A percentile compares a stretch with the other conserved stretches of the same genome.
These are phyloP conservation scores for Penicillium lividum DNA, from an alignment of 495 filamentous ascomycete genomes.

Conservation along the genomic window DNA sequence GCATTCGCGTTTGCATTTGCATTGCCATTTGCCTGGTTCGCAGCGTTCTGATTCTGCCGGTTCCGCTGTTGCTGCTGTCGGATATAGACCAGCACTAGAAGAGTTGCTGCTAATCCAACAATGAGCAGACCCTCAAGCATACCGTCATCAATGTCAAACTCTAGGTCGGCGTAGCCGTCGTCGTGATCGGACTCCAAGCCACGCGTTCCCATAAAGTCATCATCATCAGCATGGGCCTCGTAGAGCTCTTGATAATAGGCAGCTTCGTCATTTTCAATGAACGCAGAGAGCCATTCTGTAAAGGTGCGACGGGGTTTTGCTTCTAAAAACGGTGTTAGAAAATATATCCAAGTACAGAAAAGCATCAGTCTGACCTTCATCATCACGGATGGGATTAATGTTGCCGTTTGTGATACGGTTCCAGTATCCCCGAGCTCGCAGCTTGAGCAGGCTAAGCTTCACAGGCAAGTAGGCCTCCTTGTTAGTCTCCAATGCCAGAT, in stretches of 20 bases:
- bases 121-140: constrained; percentile 86
- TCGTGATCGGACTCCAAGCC: constrained; percentile 54
- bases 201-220: constrained; percentile 51
- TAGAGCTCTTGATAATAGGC: constrained; percentile 52
- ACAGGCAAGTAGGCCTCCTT: constrained; percentile 94
- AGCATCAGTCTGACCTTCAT: constrained; percentile 63
- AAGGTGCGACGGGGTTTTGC: constrained; percentile 72
- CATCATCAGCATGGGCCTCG: constrained; percentile 60
- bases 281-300: constrained; percentile 79
- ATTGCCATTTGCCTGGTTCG: constrained; percentile 28
- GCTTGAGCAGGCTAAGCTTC: constrained; percentile 80
- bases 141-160: constrained; percentile 67
- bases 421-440: constrained; percentile 85
- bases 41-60: constrained; percentile 45
- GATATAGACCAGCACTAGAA: constrained; percentile 80
- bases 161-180: constrained; percentile 65
- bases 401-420: constrained; percentile 87
- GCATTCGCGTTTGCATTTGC: constrained; percentile 21
- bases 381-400: constrained; percentile 86
- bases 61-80: constrained; percentile 67
- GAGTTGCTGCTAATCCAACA: constrained; percentile 67
- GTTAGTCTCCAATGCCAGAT: constrained; percentile 87
- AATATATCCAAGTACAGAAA: not conserved
- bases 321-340: constrained; percentile 38
- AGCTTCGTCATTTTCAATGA: constrained; percentile 70